Evolutionary conservation across 140 eudicot genomes (phyloP), one percentile per base, ranked within the genome.

Genomic region (Bidens hawaiensis): DNA sequence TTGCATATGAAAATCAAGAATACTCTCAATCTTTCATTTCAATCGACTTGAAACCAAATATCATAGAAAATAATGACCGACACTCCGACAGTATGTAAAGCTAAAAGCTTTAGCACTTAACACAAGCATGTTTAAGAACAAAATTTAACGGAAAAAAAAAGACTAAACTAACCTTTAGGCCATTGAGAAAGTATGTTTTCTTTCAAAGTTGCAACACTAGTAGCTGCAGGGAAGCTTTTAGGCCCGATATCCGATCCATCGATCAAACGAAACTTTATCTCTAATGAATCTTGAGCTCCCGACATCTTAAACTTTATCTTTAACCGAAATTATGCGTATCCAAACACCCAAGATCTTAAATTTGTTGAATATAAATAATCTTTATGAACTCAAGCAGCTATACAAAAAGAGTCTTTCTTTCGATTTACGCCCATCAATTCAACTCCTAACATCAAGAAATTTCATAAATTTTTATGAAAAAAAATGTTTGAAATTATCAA

Each of bases 181-280:
- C 97, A 89, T 74, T 82, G 95, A 70, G 97, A 68, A 71, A 89
- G 77, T 67, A 85, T 82, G 81, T 73, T 82, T 78, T 88, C 96
- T 75, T 88, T 88, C 69, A 89, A 80, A 53, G 82, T 78, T 42
- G 86, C 77, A 60, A 89, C 91, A 71, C 82, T 89, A 54, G 95
- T 72, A 6, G 84, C 88, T 26, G 80, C 81, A 3, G 95, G 91
- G 45, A 79, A 89, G 71, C 83, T 85, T 75, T 77, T 85, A 59
- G 95, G 97, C 62, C 97, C 95, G 12, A 89, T 89, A 69, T 89
- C 91, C 5, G 97, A 65, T 47, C 97, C 97, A 82, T 89, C 97
- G 51, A 62, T 78, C 74, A 89, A 78, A 49, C 97, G 76, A 45
- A 89, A 88, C 68, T 80, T 85, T 59, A 88, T 88, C 84, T 88